Conservation (phyloP, 495 filamentous ascomycete genomes). For the Hypoxylon rickii region DNA sequence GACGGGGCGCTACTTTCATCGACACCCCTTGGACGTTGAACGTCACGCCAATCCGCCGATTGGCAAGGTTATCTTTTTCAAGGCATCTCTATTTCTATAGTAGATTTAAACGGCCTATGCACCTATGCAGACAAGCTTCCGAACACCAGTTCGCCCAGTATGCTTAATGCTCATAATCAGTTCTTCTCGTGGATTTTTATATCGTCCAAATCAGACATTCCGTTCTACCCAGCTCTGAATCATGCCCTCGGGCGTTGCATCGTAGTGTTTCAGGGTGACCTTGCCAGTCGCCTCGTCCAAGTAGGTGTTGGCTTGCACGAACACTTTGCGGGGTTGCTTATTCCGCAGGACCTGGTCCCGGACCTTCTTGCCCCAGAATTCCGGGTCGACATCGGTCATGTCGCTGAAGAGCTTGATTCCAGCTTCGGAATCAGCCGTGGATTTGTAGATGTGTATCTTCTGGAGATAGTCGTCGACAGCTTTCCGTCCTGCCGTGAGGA, state of each 20-base stretch:
- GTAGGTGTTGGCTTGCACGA: conserved; percentile 91
- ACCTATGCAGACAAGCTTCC: no score
- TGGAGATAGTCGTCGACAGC: conserved; percentile 89
- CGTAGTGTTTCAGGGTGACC: conserved; percentile 87
- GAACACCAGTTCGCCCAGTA: no score
- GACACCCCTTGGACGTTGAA: no score
- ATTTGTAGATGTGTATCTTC: conserved; percentile 91
- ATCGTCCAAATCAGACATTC: conserved; percentile 24
- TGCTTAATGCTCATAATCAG: conserved; percentile 21
- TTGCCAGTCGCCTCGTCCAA: conserved; percentile 67
- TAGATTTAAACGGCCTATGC: no score
- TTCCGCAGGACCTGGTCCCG: conserved; percentile 78
- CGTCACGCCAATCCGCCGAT: no score
- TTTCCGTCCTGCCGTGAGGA: conserved; percentile 63
- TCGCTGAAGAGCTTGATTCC: conserved; percentile 78
- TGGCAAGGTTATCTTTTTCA: no score
- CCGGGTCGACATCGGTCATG: conserved; percentile 77
- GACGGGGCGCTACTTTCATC: no score
- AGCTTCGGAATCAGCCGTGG: conserved; percentile 78
- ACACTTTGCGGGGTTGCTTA: conserved; percentile 93
- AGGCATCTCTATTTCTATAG: neutral
- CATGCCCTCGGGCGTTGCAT: conserved; percentile 80
- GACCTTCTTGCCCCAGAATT: conserved; percentile 78
- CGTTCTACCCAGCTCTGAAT: conserved; percentile 86
- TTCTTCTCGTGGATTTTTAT: conserved; percentile 7